Conservation (phyloP, 2,329 filamentous ascomycete genomes). For the Talaromyces funiculosus region DNA sequence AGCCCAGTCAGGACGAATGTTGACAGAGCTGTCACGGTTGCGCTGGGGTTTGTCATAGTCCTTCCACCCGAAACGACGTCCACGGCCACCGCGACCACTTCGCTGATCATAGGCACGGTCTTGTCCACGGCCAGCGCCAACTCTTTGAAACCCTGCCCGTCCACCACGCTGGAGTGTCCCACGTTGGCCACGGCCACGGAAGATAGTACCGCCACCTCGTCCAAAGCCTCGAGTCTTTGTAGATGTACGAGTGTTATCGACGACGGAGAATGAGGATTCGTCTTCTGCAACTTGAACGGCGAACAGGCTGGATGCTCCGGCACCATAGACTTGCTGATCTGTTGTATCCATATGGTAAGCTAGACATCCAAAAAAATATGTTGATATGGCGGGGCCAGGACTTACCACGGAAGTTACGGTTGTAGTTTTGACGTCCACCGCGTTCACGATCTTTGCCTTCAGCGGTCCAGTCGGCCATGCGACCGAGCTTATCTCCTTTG, state of each 20-base stretch:
- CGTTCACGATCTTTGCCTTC: conserved; percentile 67
- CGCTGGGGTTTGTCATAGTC: conserved; percentile 97
- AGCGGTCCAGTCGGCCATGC: conserved; percentile 96
- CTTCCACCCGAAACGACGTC: conserved; percentile 93
- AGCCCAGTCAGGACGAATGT: conserved; percentile 92
- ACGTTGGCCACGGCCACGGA: conserved; percentile 70
- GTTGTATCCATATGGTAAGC: conserved; percentile 10
- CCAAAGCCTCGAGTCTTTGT: conserved; percentile 75
- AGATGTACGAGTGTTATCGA: conserved; percentile 87
- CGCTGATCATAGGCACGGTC: conserved; percentile 65
- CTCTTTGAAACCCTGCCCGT: conserved; percentile 67
- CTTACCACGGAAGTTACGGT: conserved; percentile 84
- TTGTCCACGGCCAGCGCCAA: conserved; percentile 63
- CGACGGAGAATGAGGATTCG: conserved; percentile 94
- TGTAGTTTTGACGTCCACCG: conserved; percentile 80
- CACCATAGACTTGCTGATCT: conserved; percentile 97
- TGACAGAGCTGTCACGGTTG: conserved; percentile 92
- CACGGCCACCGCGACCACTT: conserved; percentile 59
- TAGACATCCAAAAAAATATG: conserved; percentile 8
- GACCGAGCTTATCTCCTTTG: conserved; percentile 96
- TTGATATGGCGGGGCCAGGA: conserved; percentile 6
- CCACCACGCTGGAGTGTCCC: conserved; percentile 67
- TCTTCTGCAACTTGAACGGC: conserved; percentile 88
- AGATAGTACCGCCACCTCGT: conserved; percentile 82
- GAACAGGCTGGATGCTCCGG: conserved; percentile 79